Evolutionary conservation across 148 eudicot species (phyloP).

Genomic region (Polygonum aviculare): DNA sequence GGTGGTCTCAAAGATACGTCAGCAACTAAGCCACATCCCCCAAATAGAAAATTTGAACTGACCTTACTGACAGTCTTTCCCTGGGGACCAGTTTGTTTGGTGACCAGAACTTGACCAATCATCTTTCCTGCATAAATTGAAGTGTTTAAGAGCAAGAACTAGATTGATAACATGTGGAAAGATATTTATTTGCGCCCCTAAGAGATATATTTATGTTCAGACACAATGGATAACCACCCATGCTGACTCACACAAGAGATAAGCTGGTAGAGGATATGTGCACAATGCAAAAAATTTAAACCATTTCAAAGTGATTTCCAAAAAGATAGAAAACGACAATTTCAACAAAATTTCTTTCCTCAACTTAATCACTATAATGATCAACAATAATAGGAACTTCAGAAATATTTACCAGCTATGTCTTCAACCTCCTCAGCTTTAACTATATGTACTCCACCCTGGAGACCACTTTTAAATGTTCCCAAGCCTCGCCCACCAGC

Average conservation of each 20-base stretch:
- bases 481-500: conserved; percentile 98
- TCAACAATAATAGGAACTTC: not conserved
- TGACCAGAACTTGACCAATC: conserved; percentile 95
- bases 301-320: not conserved
- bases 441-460: conserved; percentile 95
- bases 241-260: not conserved
- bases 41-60: not conserved
- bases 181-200: not conserved
- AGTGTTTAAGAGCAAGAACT: not conserved
- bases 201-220: not conserved
- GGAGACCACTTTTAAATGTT: conserved; percentile 75
- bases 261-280: not conserved
- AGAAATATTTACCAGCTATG: conserved; percentile 48
- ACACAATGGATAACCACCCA: not conserved
- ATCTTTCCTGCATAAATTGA: conserved; percentile 34
- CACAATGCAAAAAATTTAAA: not conserved
- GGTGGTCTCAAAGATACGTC: not conserved
- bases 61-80: conserved; percentile 96
- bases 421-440: conserved; percentile 69
- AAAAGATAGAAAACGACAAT: not conserved
- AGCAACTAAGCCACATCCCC: not conserved
- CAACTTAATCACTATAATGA: not conserved
- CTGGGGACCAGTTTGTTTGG: conserved; percentile 92
- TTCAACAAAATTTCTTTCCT: not conserved
- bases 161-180: not conserved